Evolutionary conservation across 495 filamentous ascomycete genomes (phyloP).

Genomic region (Trichoderma gamsii): DNA sequence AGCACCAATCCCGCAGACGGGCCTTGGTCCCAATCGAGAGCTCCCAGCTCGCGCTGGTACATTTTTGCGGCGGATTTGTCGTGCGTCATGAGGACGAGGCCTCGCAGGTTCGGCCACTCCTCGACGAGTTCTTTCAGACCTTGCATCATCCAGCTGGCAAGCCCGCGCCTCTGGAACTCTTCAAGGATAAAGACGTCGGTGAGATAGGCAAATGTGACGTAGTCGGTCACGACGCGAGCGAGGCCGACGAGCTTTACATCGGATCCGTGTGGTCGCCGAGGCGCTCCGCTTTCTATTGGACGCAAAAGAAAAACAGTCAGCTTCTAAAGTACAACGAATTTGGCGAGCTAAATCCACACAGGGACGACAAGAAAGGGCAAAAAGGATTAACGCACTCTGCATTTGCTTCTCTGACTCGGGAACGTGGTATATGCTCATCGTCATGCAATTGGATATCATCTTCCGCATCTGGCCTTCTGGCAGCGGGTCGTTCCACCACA

Average conservation of each 20-base stretch:
- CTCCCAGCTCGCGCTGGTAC: conserved; percentile 45
- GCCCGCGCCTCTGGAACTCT: conserved; percentile 51
- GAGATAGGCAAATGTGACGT: conserved; percentile 59
- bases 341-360: background rate
- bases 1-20: conserved; percentile 20
- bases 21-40: conserved; percentile 32
- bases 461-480: conserved; percentile 33
- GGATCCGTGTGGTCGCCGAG: conserved; percentile 13
- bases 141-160: conserved; percentile 56
- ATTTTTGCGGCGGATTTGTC: conserved; percentile 31
- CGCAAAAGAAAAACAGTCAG: conserved; percentile 2
- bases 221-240: conserved; percentile 58
- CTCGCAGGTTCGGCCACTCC: conserved; percentile 50
- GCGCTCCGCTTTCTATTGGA: conserved; percentile 15
- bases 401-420: conserved; percentile 26
- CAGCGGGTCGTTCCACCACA: conserved; percentile 50
- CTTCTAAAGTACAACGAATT: background rate
- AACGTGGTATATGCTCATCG: conserved; percentile 47
- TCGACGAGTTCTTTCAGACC: conserved; percentile 51
- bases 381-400: conserved; percentile 21
- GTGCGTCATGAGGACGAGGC: conserved; percentile 48
- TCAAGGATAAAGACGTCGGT: conserved; percentile 61
- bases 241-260: conserved; percentile 47
- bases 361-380: conserved; percentile 17
- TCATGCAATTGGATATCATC: conserved; percentile 48